Base-by-base conservation (phyloP, 108 stramenopile species). In the Cyclostephanos tholiformis region DNA sequence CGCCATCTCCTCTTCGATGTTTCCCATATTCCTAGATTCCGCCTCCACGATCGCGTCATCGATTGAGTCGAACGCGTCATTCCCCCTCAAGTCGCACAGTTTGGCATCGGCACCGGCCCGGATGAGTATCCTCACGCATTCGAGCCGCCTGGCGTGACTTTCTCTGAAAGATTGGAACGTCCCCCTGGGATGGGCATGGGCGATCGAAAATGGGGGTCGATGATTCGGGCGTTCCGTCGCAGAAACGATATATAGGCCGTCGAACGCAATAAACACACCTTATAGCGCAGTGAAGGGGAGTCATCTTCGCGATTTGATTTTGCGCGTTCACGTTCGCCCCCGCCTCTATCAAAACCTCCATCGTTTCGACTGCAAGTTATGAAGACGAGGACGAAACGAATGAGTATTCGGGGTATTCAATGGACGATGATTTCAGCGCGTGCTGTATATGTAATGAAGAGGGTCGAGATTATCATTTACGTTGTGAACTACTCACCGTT, bases 281-380 rank as follows among this genome's bases (percentile, higher is more conserved):
- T 71, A 74, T 58, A 32, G 84, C 62, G 48, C 85, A 85, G 65
- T 92, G 91, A 26, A 92, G 65, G 19, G 91, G 91, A 9, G 91
- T 89, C 20, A 86, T 79, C 25, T 83, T 83, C 17, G 82, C 85
- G 13, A 89, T 71, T 22, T 43, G 43, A 65, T 89, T 89, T 49
- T 63, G 60, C 7, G 85, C 86, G 70, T 88, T 69, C 46, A 73
- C 64, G 60, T 83, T 66, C 13, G 86, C 89, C 17, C 86, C 87
- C 1, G 67, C 44, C 17, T 65, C 58, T 38, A 93, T 58, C 23
- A 93, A 61, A 16, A 75, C 65, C 62, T 75, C 60, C 14, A 86
- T 44, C 43, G 86, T 83, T 44, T 87, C 79, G 43, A 76, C 78
- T 78, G 62, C 22, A n/a, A n/a, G n/a, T n/a, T n/a, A n/a, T n/a